Base-by-base conservation (phyloP, 2,329 filamentous ascomycete species). In the Aureobasidium sp. region DNA sequence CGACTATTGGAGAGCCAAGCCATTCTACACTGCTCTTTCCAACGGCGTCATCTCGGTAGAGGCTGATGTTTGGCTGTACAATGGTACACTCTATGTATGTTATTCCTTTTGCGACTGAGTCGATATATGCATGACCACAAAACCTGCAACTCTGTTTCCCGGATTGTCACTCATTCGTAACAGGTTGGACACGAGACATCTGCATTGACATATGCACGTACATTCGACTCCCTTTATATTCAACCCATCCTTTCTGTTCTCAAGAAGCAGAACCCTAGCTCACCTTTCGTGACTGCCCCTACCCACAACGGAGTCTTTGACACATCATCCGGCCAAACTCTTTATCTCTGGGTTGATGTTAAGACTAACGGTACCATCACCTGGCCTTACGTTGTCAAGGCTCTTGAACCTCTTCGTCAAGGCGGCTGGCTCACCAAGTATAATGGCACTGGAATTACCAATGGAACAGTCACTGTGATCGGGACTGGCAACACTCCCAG, bases 311-410 rank as follows among this genome's bases (percentile, higher is more conserved):
- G 91, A 16, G 78, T 93, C 7, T 84, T 83, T 62, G 81, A 84
- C 50, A 69, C 73, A 15, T 75, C 78, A 36, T 73, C 77, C 0
- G 68, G 67, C 9, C 76, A 78, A 47, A 75, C 87, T 0, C 76
- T 93, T 0, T 81, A 87, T 7, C 82, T 94, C 5, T 82, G 94
- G 6, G 83, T 94, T 36, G 92, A 94, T 75, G 79, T 94, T 73
- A 94, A 94, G 77, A 89, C 84, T 2, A 75, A 82, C 31, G 86
- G 85, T 1, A 72, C 76, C 5, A 75, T 80, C 27, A 87, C 85
- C 1, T 89, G 86, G 80, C 82, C 82, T 0, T 76, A 83, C 55
- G 83, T 91, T 0, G 69, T 87, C 20, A 73, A 80, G 38, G 85
- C 90, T 65, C 81, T 93, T 0, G 79, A 87, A 64, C 85, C 89